Percentiles rank a stretch among this genome's conserved stretches.
These are phyloP conservation scores for Metarhizium album DNA, from an alignment of 2,329 filamentous ascomycete genomes.

Conservation along the genomic window DNA sequence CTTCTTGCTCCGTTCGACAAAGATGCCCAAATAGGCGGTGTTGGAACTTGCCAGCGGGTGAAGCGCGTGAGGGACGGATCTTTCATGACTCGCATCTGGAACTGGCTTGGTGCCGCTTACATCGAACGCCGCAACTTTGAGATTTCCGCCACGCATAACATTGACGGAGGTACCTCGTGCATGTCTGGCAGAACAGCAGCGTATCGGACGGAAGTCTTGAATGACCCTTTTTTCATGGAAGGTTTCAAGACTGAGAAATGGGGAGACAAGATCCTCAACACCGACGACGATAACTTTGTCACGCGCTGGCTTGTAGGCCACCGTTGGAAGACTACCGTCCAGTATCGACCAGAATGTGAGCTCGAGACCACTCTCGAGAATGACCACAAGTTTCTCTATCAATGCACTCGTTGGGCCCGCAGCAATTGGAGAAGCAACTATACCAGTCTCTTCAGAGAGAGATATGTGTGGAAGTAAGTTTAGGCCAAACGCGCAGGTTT, in stretches of 20 bases:
- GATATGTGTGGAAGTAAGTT: slow-evolving; percentile 78
- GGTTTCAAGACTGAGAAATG: slow-evolving; percentile 88
- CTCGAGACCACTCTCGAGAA: slow-evolving; percentile 90
- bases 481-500: background rate
- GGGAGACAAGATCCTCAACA: slow-evolving; percentile 81
- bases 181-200: slow-evolving; percentile 91
- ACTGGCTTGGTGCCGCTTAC: slow-evolving; percentile 85
- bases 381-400: slow-evolving; percentile 78
- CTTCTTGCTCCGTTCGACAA: slow-evolving; percentile 91
- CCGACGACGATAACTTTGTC: slow-evolving; percentile 97
- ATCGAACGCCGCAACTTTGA: slow-evolving; percentile 93
- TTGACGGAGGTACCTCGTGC: slow-evolving; percentile 93
- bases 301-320: slow-evolving; percentile 91
- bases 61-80: slow-evolving; percentile 54
- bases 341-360: slow-evolving; percentile 84
- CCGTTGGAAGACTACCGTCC: slow-evolving; percentile 88
- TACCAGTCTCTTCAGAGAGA: slow-evolving; percentile 76
- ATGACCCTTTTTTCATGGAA: slow-evolving; percentile 74
- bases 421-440: slow-evolving; percentile 98
- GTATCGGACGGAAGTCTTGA: slow-evolving; percentile 79
- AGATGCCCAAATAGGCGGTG: slow-evolving; percentile 70
- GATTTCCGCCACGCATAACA: slow-evolving; percentile 87
- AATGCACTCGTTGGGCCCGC: slow-evolving; percentile 88
- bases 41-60: slow-evolving; percentile 84
- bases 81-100: slow-evolving; percentile 58